Evolutionary conservation across 2,329 filamentous ascomycete species (phyloP), one percentile per base, ranked within the genome.

Genomic region (Aspergillus nomiae): DNA sequence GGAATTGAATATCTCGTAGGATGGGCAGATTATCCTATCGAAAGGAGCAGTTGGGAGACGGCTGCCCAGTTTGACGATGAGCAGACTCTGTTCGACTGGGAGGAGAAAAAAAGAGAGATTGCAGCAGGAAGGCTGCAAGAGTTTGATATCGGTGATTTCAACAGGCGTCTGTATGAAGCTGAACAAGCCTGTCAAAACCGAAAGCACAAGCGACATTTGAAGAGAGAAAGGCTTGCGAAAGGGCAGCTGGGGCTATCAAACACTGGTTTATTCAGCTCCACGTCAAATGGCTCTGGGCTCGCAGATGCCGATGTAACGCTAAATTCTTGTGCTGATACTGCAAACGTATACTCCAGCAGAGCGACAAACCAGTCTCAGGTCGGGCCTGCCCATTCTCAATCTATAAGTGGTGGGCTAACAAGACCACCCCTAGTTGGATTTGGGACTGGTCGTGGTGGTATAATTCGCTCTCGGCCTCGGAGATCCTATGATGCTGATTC

Each of bases 11-110:
- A 87, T 70, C 81, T 92, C 1, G 84, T 91, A 26, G 83, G 86
- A 63, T 92, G 90, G 90, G 78, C 81, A 30, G 83, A 80, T 2
- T 93, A 89, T 69, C 78, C 82, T 1, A 65, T 87, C 6, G 74
- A 86, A n/a, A 74, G 84, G 62, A 81, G 82, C 60, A 88, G 86
- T 0, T 87, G 83, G 84, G 83, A 87, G 65, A 82, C 83, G 1
- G 70, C 69, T 21, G 74, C 77, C 2, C 75, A 76, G 53, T 82
- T 86, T 62, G 57, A 67, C 30, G 65, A 69, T 46, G 70, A 73
- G 30, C 68, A 78, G 21, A 79, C 76, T 0, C 70, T 86, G 24
- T 45, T 71, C 9, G 75, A 79, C 1, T 85, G 82, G 81, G 65
- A 69, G 48, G 60, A 67, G 26, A 77, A 75, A 48, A 77, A 78